Percentiles rank a stretch among this genome's conserved stretches.
These are phyloP conservation scores for Handroanthus guayacan DNA, from an alignment of 257 asterid species.

Conservation along the genomic window DNA sequence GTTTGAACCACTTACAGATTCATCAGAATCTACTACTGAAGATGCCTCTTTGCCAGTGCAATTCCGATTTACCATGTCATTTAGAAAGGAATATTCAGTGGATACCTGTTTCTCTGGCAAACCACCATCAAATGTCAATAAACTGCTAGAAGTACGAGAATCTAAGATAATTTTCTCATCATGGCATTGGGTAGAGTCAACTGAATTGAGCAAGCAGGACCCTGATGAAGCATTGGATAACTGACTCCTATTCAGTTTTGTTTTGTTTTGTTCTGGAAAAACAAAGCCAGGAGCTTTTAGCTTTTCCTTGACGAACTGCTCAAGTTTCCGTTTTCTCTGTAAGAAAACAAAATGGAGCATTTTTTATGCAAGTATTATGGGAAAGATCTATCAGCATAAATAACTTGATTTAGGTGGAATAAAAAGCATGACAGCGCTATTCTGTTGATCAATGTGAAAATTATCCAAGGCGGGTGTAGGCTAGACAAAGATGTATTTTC, in stretches of 20 bases:
- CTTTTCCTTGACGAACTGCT: conserved; percentile 57
- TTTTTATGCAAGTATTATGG: conserved; percentile 16
- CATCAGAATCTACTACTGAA: conserved; percentile 57
- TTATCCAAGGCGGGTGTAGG: conserved; percentile 23
- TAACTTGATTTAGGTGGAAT: conserved; percentile 15
- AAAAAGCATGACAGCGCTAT: conserved; percentile 2
- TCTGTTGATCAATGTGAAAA: not conserved
- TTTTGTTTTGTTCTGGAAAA: conserved; percentile 39
- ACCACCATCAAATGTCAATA: conserved; percentile 51
- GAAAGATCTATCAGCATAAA: not conserved
- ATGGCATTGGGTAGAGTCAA: conserved; percentile 45
- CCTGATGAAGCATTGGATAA: conserved; percentile 56
- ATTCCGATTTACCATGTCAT: conserved; percentile 39
- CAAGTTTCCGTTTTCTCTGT: conserved; percentile 78
- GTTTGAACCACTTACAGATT: conserved; percentile 60
- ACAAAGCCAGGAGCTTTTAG: conserved; percentile 47
- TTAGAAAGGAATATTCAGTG: conserved; percentile 40
- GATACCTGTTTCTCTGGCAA: conserved; percentile 46
- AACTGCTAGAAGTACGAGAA: conserved; percentile 57
- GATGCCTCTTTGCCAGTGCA: conserved; percentile 40
- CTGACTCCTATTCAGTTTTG: conserved; percentile 50
- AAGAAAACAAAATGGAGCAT: conserved; percentile 27
- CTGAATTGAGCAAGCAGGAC: conserved; percentile 61
- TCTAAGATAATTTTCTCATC: conserved; percentile 40
- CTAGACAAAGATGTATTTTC: conserved; percentile 4